Percentiles rank a stretch among this genome's conserved stretches.
phyloP scores from a whole-genome alignment of 495 filamentous ascomycete genomes.

The Talaromyces adpressus region DNA sequence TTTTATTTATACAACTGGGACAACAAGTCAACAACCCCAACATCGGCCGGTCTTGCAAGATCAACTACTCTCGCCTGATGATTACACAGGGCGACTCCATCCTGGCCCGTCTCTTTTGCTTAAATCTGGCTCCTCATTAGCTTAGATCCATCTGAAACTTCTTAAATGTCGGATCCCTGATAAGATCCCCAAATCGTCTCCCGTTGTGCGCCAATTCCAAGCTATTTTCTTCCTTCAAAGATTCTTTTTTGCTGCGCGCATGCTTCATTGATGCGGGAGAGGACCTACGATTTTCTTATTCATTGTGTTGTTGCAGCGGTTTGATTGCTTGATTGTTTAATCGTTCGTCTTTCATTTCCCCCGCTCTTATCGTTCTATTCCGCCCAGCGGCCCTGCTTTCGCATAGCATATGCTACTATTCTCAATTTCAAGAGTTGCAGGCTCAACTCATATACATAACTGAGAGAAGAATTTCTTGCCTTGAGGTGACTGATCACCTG shows the following conservation, averaged over 20 bases:
- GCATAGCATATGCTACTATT: background rate
- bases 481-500: background rate
- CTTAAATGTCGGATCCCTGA: background rate
- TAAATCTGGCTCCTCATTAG: background rate
- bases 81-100: background rate
- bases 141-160: background rate
- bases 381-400: background rate
- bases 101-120: background rate
- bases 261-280: background rate
- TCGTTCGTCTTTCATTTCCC: background rate
- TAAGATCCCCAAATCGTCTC: background rate
- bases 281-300: background rate
- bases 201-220: background rate
- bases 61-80: background rate
- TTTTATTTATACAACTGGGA: background rate
- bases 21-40: background rate
- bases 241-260: background rate
- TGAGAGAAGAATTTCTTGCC: background rate
- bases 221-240: background rate
- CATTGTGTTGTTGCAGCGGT: background rate
- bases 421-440: background rate
- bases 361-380: background rate
- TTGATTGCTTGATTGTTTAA: background rate
- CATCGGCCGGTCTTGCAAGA: background rate
- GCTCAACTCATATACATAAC: slow-evolving; percentile 2